A percentile compares a stretch with the other conserved stretches of the same genome.
phyloP scores from a whole-genome alignment of 352 stramenopile genomes.

The Ochromonadaceae sp. region DNA sequence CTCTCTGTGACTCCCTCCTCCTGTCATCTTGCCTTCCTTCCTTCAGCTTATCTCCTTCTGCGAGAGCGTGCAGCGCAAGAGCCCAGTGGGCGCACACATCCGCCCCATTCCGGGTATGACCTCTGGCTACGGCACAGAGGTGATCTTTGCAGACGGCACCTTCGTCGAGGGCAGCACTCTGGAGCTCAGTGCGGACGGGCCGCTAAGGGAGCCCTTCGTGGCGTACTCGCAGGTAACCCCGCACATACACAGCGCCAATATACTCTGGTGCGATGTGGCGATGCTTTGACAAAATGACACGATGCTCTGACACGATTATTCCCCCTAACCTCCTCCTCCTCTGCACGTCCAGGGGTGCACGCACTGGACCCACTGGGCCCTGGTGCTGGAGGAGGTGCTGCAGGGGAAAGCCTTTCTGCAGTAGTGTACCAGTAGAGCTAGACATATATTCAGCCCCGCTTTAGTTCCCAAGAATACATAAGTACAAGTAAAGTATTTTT shows the following conservation, averaged over 20 bases:
- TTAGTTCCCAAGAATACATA: no score
- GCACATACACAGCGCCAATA: no score
- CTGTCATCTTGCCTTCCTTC: no score
- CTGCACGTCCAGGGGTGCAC: constrained; percentile 31
- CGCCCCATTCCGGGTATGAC: constrained; percentile 21
- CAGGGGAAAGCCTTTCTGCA: no score
- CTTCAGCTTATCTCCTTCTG: constrained; percentile 12
- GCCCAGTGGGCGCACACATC: constrained; percentile 14
- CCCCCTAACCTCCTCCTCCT: background rate
- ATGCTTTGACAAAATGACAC: no score
- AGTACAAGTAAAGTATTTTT: no score
- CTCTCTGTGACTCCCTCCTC: no score
- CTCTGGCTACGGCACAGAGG: constrained; percentile 32
- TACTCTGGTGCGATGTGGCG: no score
- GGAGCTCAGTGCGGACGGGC: constrained; percentile 33
- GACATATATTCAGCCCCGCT: no score
- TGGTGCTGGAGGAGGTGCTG: constrained; percentile 30
- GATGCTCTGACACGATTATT: background rate
- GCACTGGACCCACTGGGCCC: constrained; percentile 33
- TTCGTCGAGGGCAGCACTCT: constrained; percentile 35
- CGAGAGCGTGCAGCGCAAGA: constrained; percentile 8
- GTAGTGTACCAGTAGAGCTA: no score
- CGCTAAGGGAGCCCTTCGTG: constrained; percentile 26
- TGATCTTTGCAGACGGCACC: constrained; percentile 34
- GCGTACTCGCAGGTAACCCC: constrained; percentile 12